Percentiles rank a stretch among this genome's conserved stretches.
Conservation (phyloP, 345 rosid species). For the Citrus sinensis region DNA sequence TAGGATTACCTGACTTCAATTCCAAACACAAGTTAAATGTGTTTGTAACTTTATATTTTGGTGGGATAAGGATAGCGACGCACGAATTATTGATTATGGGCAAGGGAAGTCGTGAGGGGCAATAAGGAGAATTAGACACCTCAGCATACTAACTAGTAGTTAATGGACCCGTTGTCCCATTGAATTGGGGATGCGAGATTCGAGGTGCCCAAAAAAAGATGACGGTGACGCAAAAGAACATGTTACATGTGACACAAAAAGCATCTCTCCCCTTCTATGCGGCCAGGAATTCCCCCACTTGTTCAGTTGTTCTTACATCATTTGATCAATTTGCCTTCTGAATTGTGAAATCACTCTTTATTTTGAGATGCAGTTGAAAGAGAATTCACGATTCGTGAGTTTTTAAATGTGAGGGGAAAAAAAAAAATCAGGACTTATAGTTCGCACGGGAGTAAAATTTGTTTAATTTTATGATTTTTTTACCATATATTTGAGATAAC, state of each 20-base stretch:
- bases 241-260: constrained; percentile 16
- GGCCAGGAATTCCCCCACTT: not conserved
- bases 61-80: not conserved
- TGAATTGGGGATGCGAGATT: constrained; percentile 6
- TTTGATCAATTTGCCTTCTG: not conserved
- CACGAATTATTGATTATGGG: constrained; percentile 1
- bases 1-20: fast-evolving
- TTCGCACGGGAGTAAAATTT: no score
- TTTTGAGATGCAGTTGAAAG: not conserved
- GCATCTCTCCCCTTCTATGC: not conserved
- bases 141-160: not conserved
- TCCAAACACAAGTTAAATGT: fast-evolving
- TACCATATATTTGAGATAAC: no score
- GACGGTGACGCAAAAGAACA: not conserved
- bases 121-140: not conserved
- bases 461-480: no score
- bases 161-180: constrained; percentile 17
- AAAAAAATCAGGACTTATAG: no score
- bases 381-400: no score
- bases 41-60: no score
- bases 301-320: not conserved
- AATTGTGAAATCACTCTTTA: not conserved
- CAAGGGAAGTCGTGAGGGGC: not conserved
- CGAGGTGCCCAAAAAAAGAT: constrained; percentile 15
- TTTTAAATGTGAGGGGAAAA: no score